phyloP scores from a whole-genome alignment of 352 stramenopile genomes.

The Phytophthora aleatoria region DNA sequence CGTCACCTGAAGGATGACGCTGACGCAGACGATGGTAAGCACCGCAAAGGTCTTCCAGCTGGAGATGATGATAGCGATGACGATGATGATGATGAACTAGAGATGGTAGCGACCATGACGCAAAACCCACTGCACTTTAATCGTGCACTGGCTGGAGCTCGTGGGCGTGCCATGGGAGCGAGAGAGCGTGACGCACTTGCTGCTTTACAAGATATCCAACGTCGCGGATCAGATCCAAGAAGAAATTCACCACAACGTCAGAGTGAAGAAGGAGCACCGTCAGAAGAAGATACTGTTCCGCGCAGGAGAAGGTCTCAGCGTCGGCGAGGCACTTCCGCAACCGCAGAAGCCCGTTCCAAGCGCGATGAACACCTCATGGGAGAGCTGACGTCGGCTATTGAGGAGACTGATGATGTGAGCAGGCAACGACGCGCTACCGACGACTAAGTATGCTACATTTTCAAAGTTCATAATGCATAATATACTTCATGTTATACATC shows the following conservation, averaged over 20 bases:
- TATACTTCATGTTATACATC: slow-evolving; percentile 18
- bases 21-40: slow-evolving; percentile 13
- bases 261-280: slow-evolving; percentile 6
- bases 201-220: slow-evolving; percentile 58
- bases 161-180: slow-evolving; percentile 39
- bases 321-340: slow-evolving; percentile 6
- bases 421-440: not conserved
- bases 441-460: slow-evolving; percentile 6
- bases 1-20: slow-evolving; percentile 22
- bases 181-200: slow-evolving; percentile 56
- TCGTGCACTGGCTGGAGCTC: slow-evolving; percentile 40
- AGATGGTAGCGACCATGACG: slow-evolving; percentile 74
- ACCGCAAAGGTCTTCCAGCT: not conserved
- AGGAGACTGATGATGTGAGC: slow-evolving; percentile 7
- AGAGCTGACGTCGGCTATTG: slow-evolving; percentile 31
- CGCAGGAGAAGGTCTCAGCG: slow-evolving; percentile 26
- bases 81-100: slow-evolving; percentile 58
- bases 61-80: slow-evolving; percentile 31
- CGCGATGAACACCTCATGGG: slow-evolving; percentile 18
- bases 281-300: slow-evolving; percentile 12
- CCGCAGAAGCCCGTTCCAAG: not conserved
- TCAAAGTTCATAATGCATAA: slow-evolving; percentile 8
- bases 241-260: slow-evolving; percentile 26
- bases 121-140: slow-evolving; percentile 68
- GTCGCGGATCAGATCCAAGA: slow-evolving; percentile 39